A percentile compares a stretch with the other conserved stretches of the same genome.
Evolutionary conservation across 192 early-diverging fungal genomes (phyloP).

Genomic region (Backusella tarrabulga): DNA sequence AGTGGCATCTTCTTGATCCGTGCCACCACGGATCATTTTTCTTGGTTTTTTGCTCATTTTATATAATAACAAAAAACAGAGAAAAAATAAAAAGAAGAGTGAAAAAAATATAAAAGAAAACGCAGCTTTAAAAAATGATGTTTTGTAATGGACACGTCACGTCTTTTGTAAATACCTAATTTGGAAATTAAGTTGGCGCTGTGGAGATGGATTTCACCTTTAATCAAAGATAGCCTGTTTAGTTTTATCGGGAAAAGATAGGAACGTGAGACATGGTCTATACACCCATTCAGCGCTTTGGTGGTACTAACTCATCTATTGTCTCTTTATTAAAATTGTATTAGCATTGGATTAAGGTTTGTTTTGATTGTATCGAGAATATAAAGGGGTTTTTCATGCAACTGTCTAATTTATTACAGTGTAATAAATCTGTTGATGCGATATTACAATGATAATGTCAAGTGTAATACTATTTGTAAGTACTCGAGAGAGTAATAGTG

Average conservation of each 20-base stretch:
- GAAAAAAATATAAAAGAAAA: constrained; percentile 1
- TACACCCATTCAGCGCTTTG: too few species aligned
- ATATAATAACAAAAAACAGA: not conserved
- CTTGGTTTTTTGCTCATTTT: constrained; percentile 14
- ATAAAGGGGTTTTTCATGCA: not conserved
- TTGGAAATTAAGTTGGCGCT: not conserved
- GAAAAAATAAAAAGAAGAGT: not conserved
- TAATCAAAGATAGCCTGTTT: too few species aligned
- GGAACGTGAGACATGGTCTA: too few species aligned
- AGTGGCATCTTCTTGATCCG: constrained; percentile 64
- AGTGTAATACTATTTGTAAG: too few species aligned
- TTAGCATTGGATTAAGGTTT: too few species aligned
- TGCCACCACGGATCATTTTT: constrained; percentile 47
- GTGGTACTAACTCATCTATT: too few species aligned
- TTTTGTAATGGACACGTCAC: not conserved
- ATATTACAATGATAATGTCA: not conserved
- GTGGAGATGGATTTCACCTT: not conserved
- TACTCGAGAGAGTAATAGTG: too few species aligned
- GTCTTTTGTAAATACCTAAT: not conserved
- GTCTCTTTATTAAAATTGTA: too few species aligned
- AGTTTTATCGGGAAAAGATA: too few species aligned
- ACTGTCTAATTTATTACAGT: not conserved
- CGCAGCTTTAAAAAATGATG: not conserved
- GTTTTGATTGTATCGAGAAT: not conserved
- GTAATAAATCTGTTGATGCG: not conserved